phyloP scores from a whole-genome alignment of 2,329 filamentous ascomycete species.

The Fusarium xylarioides region DNA sequence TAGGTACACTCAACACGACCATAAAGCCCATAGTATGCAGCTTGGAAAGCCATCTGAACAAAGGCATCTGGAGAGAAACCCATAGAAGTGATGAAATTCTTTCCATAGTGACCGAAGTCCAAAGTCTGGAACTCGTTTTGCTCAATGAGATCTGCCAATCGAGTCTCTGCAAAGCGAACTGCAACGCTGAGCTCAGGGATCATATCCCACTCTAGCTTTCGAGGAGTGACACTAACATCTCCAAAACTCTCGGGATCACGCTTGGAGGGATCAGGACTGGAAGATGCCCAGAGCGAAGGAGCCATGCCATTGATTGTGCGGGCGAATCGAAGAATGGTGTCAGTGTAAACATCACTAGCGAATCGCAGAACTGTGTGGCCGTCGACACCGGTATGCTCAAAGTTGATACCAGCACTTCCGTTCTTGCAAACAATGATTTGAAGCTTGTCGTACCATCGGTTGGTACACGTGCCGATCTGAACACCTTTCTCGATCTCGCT shows the following conservation, averaged over 20 bases:
- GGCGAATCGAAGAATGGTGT: conserved; percentile 95
- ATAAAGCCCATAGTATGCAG: conserved; percentile 96
- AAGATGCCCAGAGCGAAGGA: conserved; percentile 89
- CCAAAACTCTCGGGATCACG: conserved; percentile 91
- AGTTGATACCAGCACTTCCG: conserved; percentile 97
- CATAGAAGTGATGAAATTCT: conserved; percentile 97
- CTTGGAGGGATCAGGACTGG: conserved; percentile 91
- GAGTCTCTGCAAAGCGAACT: conserved; percentile 92
- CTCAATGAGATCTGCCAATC: conserved; percentile 91
- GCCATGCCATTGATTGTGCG: conserved; percentile 94
- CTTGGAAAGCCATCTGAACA: conserved; percentile 99
- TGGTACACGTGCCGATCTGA: conserved; percentile 96
- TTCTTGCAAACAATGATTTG: conserved; percentile 99
- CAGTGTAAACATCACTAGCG: conserved; percentile 95
- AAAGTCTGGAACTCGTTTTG: conserved; percentile 96
- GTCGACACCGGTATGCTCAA: conserved; percentile 97
- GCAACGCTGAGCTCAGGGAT: conserved; percentile 89
- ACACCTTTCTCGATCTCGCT: conserved; percentile 92
- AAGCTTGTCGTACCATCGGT: conserved; percentile 98
- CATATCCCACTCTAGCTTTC: conserved; percentile 99
- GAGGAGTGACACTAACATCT: conserved; percentile 90
- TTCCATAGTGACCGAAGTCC: conserved; percentile 89
- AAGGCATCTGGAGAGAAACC: conserved; percentile 97
- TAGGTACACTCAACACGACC: conserved; percentile 95
- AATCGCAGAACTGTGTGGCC: conserved; percentile 97